Evolutionary conservation across 345 rosid species (phyloP).

Genomic region (Eucalyptus rudis): DNA sequence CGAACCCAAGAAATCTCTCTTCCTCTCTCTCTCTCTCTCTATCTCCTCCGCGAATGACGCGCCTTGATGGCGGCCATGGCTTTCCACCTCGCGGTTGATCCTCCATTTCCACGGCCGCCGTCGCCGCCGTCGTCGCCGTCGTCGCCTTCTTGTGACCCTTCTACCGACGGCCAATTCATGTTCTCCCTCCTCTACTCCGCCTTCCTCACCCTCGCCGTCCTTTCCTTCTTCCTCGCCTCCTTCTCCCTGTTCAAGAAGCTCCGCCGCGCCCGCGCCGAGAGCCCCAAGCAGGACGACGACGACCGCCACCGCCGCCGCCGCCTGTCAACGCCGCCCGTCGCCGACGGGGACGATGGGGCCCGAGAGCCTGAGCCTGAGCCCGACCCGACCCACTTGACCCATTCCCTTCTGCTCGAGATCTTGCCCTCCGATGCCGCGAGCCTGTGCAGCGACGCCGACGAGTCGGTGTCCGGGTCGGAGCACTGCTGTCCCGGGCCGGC

Average conservation of each 20-base stretch:
- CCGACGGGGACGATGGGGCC: background rate
- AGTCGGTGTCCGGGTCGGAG: background rate
- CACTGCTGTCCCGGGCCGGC: background rate
- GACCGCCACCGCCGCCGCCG: background rate
- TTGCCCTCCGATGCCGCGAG: background rate
- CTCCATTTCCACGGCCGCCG: background rate
- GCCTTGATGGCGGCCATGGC: background rate
- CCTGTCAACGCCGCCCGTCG: background rate
- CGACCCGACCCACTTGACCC: background rate
- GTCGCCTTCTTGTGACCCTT: background rate
- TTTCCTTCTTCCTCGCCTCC: slow-evolving; percentile 11
- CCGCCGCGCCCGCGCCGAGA: background rate
- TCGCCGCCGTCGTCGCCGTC: background rate
- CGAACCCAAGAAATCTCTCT: background rate
- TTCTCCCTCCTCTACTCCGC: slow-evolving; percentile 3
- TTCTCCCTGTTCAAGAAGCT: slow-evolving; percentile 19
- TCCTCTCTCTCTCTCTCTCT: background rate
- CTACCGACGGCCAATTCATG: background rate
- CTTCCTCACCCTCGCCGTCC: slow-evolving; percentile 26
- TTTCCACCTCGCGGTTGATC: background rate
- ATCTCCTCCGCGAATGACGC: background rate
- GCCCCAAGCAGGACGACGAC: background rate
- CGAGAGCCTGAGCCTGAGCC: background rate
- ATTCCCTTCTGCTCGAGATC: background rate
- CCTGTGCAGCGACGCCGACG: slow-evolving; percentile 7